Percentiles rank a stretch among this genome's conserved stretches.
phyloP scores from a whole-genome alignment of 2,329 filamentous ascomycete genomes.

The Venturia asperata region DNA sequence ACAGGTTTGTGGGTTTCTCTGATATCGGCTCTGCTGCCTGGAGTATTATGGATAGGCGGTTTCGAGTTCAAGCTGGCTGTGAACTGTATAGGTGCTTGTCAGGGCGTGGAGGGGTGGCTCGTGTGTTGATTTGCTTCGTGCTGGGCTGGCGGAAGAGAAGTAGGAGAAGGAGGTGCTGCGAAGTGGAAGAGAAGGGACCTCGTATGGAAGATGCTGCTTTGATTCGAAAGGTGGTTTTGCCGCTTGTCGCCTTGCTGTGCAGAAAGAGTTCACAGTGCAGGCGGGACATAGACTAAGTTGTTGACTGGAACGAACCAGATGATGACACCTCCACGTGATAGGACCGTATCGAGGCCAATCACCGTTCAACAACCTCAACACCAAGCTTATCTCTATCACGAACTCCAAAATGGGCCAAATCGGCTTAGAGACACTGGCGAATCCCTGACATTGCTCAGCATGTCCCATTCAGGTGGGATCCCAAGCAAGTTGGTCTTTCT shows the following conservation, averaged over 20 bases:
- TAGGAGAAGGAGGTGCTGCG: background rate
- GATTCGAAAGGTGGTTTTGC: background rate
- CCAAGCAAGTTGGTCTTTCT: conserved; percentile 48
- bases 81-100: background rate
- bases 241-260: background rate
- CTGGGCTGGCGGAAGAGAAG: background rate
- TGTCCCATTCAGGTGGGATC: conserved; percentile 44
- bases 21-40: background rate
- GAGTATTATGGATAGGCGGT: background rate
- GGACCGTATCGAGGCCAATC: background rate
- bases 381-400: conserved; percentile 18
- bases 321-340: conserved; percentile 6
- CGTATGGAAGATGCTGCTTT: background rate
- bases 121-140: conserved; percentile 4
- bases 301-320: background rate
- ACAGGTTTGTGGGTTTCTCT: background rate
- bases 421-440: background rate
- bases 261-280: background rate
- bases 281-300: background rate
- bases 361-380: background rate
- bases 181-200: background rate
- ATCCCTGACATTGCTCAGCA: conserved; percentile 11
- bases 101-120: conserved; percentile 7
- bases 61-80: background rate
- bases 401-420: conserved; percentile 26